phyloP scores from a whole-genome alignment of 805 yeast genomes.

The Pichia membranifaciens region DNA sequence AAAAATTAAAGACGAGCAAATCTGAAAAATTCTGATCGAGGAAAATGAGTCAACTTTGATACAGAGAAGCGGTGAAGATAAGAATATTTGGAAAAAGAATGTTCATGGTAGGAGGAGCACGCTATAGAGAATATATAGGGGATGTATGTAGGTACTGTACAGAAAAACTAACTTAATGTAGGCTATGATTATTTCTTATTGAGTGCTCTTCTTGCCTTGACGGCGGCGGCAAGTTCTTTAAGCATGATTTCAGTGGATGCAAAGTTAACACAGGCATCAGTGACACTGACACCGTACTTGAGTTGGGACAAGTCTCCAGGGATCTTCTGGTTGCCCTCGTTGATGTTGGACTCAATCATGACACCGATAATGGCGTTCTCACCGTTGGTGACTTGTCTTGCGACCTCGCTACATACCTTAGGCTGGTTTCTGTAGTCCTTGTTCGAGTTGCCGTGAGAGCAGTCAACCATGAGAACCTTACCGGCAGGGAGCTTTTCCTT shows the following conservation, averaged over 20 bases:
- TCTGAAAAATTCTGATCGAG: no score
- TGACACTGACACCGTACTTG: slow-evolving; percentile 91
- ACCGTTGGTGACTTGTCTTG: slow-evolving; percentile 76
- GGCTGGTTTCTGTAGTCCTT: slow-evolving; percentile 96
- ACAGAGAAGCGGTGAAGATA: no score
- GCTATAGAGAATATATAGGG: no score
- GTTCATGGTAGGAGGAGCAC: no score
- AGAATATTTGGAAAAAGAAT: no score
- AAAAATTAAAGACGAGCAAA: no score
- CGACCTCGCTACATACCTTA: slow-evolving; percentile 75
- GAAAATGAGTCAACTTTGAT: no score
- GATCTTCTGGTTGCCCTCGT: slow-evolving; percentile 85
- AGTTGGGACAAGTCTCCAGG: slow-evolving; percentile 56
- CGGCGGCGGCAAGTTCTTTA: slow-evolving; percentile 73
- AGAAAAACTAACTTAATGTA: no score
- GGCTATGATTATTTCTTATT: slow-evolving; percentile 1
- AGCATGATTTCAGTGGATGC: slow-evolving; percentile 82
- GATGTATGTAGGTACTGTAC: no score
- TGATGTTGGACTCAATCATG: slow-evolving; percentile 90
- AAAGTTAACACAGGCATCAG: slow-evolving; percentile 95
- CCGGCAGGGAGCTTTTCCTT: slow-evolving; percentile 50
- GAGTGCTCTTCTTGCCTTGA: slow-evolving; percentile 63
- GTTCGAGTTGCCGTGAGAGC: slow-evolving; percentile 95
- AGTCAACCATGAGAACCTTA: slow-evolving; percentile 81
- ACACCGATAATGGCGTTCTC: slow-evolving; percentile 81